Base-by-base conservation (phyloP, 331 rosid species). In the Stylosanthes scabra region DNA sequence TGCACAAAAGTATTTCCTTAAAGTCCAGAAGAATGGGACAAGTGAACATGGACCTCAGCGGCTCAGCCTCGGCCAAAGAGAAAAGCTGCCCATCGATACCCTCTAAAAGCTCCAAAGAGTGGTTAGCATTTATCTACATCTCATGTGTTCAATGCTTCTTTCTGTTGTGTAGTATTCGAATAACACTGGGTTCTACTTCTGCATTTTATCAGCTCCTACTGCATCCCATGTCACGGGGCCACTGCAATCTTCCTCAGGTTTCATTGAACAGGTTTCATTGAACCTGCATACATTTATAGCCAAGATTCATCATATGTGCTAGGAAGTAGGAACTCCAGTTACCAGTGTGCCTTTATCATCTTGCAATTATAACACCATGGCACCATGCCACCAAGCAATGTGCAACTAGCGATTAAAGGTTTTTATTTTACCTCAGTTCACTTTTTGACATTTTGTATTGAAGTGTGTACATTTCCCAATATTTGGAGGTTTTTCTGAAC, bases 51-150 rank as follows among this genome's bases (percentile, higher is more conserved):
- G 91, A 57, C 99, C n/a, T n/a, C n/a, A n/a, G n/a, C n/a, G n/a
- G n/a, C 99, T 55, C 99, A 97, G 37, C 99, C 99, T 74, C 88
- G 97, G 37, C 97, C 97, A 7, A 94, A 94, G 88, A 88, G 96
- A 80, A 94, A 91, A 77, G 97, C 99, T 63, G 61, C 95, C 79
- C 99, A 88, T 50, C 99, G 97, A 20, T 94, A 94, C 75, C 97
- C 99, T 60, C 98, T 91, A 75, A 94, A 94, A 59, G 97, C 99
- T 78, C 87, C 97, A 27, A 91, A 90, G 83, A 85, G 13, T 10
- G 80, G 98, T 91, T 16, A 54, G 90, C 66, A 8, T 68, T 63
- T 20, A 7, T 34, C 57, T 11, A 52, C 13, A 7, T 37, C 52
- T 62, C 27, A 15, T 49, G 10, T 76, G 42, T 68, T 68, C 31